Evolutionary conservation across 345 rosid genomes (phyloP), one percentile per base, ranked within the genome.

Genomic region (Isatis tinctoria): DNA sequence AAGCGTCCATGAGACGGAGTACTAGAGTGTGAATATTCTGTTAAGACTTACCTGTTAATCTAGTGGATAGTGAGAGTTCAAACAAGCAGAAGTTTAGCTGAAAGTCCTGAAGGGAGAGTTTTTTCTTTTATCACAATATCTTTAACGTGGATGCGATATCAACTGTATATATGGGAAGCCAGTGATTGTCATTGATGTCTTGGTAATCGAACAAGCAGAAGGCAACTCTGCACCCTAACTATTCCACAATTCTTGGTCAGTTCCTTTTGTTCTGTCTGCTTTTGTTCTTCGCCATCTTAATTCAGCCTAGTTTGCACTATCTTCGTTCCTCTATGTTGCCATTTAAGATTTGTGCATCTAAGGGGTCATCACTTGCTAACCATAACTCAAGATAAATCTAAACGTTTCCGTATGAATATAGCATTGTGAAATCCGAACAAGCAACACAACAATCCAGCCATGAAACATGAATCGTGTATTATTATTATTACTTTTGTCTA

Each of bases 401-500:
- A 61, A 41, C 5, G 14, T 60, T 49, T 44, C 61, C 62, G 40
- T 75, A 51, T 30, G 64, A 45, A 53, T 62, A 16, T 33, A 7
- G 17, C 51, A 43, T 54, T 53, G 52, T 54, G 64, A 60, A 75
- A 43, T 44, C 27, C 18, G 44, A 26, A 56, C 9, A 33, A 62
- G 52, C n/a, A 54, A 69, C 37, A 64, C 41, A 48, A 58, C 37
- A 45, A 63, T 17, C 17, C 13, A 63, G 27, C 39, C 66, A 70
- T 63, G 60, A 45, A 37, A 28, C 27, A 45, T 35, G 67, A 57
- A 71, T n/a, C 44, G 8, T 74, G 61, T 71, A 71, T 27, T 65
- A 64, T n/a, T n/a, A n/a, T 30, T 17, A 28, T 37, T 36, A 20
- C 36, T 67, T 58, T 58, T 43, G 65, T 17, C 37, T 54, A 17